These are phyloP conservation scores for Murraya paniculata DNA, from an alignment of 345 rosid genomes.

Conservation along the genomic window DNA sequence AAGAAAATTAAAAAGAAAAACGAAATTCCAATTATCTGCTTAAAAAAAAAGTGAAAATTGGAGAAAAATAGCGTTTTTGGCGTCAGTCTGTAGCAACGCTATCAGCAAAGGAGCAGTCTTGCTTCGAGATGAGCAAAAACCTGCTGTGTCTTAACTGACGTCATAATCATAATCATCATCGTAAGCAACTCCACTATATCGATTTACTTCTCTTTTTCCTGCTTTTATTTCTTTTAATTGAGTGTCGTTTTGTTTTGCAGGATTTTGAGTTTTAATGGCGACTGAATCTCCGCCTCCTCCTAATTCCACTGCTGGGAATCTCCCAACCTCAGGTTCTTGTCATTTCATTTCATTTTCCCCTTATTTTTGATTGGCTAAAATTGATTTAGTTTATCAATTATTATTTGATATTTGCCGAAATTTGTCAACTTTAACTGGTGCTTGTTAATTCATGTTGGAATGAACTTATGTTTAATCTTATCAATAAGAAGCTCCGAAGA, in stretches of 20 bases:
- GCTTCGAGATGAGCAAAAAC: constrained; percentile 22
- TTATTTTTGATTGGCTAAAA: not conserved
- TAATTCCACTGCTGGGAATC: constrained; percentile 20
- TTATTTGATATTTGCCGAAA: not conserved
- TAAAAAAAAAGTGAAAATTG: not conserved
- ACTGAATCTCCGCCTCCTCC: constrained; percentile 36
- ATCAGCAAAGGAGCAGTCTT: not conserved
- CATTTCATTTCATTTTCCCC: not conserved
- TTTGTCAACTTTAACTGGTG: not conserved
- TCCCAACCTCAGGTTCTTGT: constrained; percentile 32
- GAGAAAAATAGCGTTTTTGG: not conserved
- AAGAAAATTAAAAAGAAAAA: not conserved
- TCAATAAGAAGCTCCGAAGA: not conserved
- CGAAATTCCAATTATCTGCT: not conserved
- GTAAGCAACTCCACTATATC: not conserved
- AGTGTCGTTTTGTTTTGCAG: not conserved
- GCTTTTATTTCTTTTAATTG: not conserved
- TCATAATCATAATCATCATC: not conserved
- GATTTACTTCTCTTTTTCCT: not conserved
- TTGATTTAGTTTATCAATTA: not conserved
- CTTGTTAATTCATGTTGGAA: not conserved
- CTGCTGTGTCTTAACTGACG: constrained; percentile 14
- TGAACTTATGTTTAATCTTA: not conserved
- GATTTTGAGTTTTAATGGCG: constrained; percentile 29
- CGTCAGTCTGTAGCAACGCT: not conserved